Percentiles rank a stretch among this genome's conserved stretches.
phyloP scores from a whole-genome alignment of 805 yeast genomes.

The Cyberlindnera misumaiensis region DNA sequence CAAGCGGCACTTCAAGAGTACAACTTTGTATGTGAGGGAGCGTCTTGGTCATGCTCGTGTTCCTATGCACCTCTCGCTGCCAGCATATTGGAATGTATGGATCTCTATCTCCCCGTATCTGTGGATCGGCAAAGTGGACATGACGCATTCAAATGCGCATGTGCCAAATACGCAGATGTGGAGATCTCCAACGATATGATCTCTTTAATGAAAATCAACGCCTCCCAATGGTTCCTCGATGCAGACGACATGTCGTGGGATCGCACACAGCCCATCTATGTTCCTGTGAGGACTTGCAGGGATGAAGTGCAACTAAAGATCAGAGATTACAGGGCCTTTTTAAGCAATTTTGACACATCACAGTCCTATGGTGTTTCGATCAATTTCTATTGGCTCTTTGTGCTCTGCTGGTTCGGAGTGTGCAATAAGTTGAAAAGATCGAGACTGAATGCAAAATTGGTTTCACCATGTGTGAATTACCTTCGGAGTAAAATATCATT shows the following conservation, averaged over 20 bases:
- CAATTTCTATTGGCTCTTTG: conserved; percentile 16
- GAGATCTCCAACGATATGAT: conserved; percentile 8
- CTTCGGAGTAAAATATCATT: conserved; percentile 15
- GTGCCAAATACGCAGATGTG: conserved; percentile 3
- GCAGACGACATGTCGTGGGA: conserved; percentile 7
- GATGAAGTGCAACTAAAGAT: conserved; percentile 7
- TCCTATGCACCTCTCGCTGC: conserved; percentile 15
- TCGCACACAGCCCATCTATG: conserved; percentile 6
- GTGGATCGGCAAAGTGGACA: conserved; percentile 5
- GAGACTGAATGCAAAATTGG: conserved; percentile 11
- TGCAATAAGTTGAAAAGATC: conserved; percentile 14
- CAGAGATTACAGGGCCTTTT: conserved; percentile 20
- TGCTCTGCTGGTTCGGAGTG: conserved; percentile 14
- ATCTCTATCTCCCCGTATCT: conserved; percentile 11
- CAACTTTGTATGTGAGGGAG: conserved; percentile 15
- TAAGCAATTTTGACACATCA: conserved; percentile 20
- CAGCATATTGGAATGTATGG: conserved; percentile 17
- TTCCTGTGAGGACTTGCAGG: conserved; percentile 12
- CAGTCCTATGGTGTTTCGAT: conserved; percentile 17
- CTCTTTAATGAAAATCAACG: conserved; percentile 5
- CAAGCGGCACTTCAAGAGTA: conserved; percentile 13
- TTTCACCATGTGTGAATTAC: conserved; percentile 9
- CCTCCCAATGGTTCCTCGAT: conserved; percentile 5
- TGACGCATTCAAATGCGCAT: conserved; percentile 5
- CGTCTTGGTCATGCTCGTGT: conserved; percentile 15